Evolutionary conservation across 1,284 basidiomycete species (phyloP), one percentile per base, ranked within the genome.

Genomic region (Fomitopsis schrenkii): DNA sequence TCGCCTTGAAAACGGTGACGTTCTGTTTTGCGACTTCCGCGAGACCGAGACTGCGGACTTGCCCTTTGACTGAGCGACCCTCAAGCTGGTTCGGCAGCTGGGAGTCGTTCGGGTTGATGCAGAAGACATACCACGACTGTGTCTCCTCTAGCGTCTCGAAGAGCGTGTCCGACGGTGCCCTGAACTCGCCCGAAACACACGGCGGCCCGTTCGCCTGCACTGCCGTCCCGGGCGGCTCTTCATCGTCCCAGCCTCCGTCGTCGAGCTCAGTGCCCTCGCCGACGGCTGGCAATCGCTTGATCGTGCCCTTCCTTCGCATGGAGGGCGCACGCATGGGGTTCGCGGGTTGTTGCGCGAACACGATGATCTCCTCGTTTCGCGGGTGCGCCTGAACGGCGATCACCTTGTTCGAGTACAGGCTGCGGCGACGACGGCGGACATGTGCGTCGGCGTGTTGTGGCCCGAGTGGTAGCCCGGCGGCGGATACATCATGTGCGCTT

Each of bases 61-160:
- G 97, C 0, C 93, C 91, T 74, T 97, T 97, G 62, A 98, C 88
- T 35, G 90, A 89, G 40, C 94, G 83, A 2, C 93, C 93, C 77
- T 99, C 97, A 60, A 97, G 79, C 74, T 98, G 95, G 71, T 95
- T 94, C 35, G 95, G 93, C 19, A 98, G 78, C 73, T 97, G 95
- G 19, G 93, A 91, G 77, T 98, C 95, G 72, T 98, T 98, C 10
- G 95, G 95, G 68, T 94, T 95, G 65, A 98, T 75, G 71, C 94
- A 97, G 75, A 97, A 92, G 5, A 97, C 83, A 70, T 90, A 92
- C 96, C 96, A 98, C 1, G 88, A 79, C 77, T 97, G 94, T 12
- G 93, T 91, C 67, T 97, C 95, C 60, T 92, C 88, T 22, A 98
- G 80, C 0, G 94, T 96, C 65, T 94, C 87, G 68, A 98, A 93